These are phyloP conservation scores for Entomortierella chlamydospora DNA, from an alignment of 192 early-diverging fungal genomes.

Conservation along the genomic window DNA sequence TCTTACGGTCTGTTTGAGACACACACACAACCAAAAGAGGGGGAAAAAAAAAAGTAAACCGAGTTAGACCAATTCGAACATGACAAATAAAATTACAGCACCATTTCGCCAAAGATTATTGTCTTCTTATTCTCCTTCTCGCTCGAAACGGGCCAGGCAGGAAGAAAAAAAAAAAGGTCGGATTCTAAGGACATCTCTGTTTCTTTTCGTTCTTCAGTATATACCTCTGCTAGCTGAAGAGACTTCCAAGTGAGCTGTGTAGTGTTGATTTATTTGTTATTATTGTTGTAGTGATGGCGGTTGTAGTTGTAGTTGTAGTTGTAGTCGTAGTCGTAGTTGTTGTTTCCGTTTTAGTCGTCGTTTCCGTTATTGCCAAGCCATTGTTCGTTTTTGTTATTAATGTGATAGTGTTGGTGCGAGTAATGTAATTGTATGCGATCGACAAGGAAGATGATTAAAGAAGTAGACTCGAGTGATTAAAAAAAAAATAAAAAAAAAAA, in stretches of 20 bases:
- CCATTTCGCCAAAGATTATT: background rate
- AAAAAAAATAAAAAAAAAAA: background rate
- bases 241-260: conserved; percentile 20
- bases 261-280: no score
- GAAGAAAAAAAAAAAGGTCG: no score
- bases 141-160: background rate
- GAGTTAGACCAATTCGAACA: conserved; percentile 2
- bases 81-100: background rate
- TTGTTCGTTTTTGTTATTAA: no score
- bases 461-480: background rate
- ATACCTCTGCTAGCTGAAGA: conserved; percentile 42
- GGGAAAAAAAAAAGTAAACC: background rate
- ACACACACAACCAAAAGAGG: background rate
- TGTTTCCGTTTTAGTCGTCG: no score
- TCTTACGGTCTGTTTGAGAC: conserved; percentile 38
- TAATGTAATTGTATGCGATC: background rate
- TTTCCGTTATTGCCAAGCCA: no score
- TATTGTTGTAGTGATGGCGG: no score
- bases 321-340: no score
- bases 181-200: no score
- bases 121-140: background rate
- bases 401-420: no score
- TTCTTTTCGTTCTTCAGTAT: background rate
- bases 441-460: background rate
- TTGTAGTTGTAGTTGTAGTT: no score